A percentile compares a stretch with the other conserved stretches of the same genome.
These are phyloP conservation scores for Trichoderma koningiopsis DNA, from an alignment of 2,329 filamentous ascomycete species.

Conservation along the genomic window DNA sequence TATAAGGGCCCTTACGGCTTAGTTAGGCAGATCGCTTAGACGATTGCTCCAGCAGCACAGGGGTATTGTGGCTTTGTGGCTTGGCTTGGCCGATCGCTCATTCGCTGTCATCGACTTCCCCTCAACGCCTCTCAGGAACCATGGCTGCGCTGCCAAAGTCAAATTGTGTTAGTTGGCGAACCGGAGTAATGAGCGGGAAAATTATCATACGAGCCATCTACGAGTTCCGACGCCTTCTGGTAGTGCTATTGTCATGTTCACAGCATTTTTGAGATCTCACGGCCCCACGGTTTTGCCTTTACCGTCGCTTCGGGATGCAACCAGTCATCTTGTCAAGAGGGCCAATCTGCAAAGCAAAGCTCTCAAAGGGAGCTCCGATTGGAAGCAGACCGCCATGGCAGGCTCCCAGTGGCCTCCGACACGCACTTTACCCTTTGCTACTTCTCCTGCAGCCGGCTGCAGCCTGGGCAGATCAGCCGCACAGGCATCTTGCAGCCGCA, in stretches of 20 bases:
- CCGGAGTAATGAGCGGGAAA: not conserved
- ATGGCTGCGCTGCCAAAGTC: conserved; percentile 19
- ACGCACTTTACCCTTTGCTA: not conserved
- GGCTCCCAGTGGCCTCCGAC: not conserved
- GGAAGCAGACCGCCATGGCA: not conserved
- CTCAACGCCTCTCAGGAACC: conserved; percentile 21
- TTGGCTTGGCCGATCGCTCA: conserved; percentile 6
- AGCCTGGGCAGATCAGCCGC: conserved; percentile 22
- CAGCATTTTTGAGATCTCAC: not conserved
- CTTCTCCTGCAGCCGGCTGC: conserved; percentile 8
- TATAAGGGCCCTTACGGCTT: not conserved
- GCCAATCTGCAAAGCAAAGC: not conserved
- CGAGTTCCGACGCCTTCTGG: not conserved
- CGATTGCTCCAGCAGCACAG: conserved; percentile 15
- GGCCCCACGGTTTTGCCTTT: conserved; percentile 18
- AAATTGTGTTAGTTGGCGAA: conserved; percentile 3
- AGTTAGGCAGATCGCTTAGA: conserved; percentile 12
- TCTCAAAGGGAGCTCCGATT: not conserved
- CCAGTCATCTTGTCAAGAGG: conserved; percentile 9
- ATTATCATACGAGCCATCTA: not conserved
- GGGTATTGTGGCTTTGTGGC: conserved; percentile 7
- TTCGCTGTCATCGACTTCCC: conserved; percentile 3
- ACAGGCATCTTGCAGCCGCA: conserved; percentile 19
- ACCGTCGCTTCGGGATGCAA: not conserved
- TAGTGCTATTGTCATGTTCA: not conserved